phyloP scores from a whole-genome alignment of 805 yeast species.

The Ogataea parapolymorpha region DNA sequence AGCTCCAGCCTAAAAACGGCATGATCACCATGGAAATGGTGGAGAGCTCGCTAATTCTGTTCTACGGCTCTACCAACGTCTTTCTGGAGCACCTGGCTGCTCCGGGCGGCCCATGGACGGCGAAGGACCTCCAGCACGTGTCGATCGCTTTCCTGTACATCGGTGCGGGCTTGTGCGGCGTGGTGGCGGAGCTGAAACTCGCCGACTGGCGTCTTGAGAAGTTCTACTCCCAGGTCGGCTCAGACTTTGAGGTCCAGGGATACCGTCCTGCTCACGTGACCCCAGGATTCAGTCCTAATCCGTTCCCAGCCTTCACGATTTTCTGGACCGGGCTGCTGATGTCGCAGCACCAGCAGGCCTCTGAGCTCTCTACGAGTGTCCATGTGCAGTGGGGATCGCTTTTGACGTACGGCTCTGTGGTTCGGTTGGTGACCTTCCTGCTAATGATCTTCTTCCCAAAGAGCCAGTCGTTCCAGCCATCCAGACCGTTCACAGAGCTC shows the following conservation, averaged over 20 bases:
- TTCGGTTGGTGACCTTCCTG: constrained; percentile 64
- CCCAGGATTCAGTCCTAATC: constrained; percentile 87
- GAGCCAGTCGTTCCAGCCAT: constrained; percentile 39
- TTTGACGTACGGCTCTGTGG: constrained; percentile 75
- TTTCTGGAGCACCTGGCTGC: constrained; percentile 86
- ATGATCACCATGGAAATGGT: constrained; percentile 79
- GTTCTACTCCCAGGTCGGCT: constrained; percentile 22
- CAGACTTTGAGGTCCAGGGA: constrained; percentile 17
- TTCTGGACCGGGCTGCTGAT: constrained; percentile 95
- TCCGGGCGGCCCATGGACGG: constrained; percentile 79
- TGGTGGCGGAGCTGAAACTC: constrained; percentile 69
- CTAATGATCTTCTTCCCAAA: constrained; percentile 47
- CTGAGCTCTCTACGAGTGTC: constrained; percentile 68
- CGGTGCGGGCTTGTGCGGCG: constrained; percentile 91
- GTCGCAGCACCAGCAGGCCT: constrained; percentile 92
- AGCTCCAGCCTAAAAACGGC: constrained; percentile 37
- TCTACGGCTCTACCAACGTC: constrained; percentile 86
- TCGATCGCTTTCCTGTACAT: constrained; percentile 89
- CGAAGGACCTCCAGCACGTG: constrained; percentile 86
- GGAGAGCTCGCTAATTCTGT: constrained; percentile 75
- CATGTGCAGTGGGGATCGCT: constrained; percentile 93
- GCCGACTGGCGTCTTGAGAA: constrained; percentile 51
- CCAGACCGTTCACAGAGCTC: constrained; percentile 84
- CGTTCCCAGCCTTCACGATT: constrained; percentile 88
- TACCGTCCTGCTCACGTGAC: constrained; percentile 32